phyloP scores from a whole-genome alignment of 139 green algal genomes.

The Chlorella sp. region DNA sequence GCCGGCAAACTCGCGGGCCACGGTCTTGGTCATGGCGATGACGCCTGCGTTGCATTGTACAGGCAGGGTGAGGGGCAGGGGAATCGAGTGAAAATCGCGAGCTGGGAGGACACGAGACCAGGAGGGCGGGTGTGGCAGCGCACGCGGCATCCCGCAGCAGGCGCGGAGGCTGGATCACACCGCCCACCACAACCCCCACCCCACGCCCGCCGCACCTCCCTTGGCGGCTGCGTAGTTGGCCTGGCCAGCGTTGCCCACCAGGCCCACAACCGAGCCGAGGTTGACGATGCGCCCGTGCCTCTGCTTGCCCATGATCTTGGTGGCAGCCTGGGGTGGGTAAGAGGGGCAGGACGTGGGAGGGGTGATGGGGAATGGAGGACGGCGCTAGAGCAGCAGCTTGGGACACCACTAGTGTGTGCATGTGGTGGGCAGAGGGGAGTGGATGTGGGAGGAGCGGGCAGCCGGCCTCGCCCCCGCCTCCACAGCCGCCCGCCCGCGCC shows the following conservation, averaged over 20 bases:
- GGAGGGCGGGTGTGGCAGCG: too few species aligned
- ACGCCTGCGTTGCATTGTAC: conserved; percentile 66
- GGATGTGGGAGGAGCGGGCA: too few species aligned
- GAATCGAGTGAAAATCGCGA: too few species aligned
- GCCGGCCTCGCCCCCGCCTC: too few species aligned
- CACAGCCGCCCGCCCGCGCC: too few species aligned
- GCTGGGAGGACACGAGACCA: too few species aligned
- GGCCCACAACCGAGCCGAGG: conserved; percentile 95
- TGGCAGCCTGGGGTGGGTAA: conserved; percentile 65
- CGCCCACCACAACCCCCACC: too few species aligned
- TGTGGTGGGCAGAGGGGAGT: too few species aligned
- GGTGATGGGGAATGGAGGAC: too few species aligned
- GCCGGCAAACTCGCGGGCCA: conserved; percentile 76
- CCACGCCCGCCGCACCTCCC: conserved; percentile 31
- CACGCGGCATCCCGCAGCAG: background rate
- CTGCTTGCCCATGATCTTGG: conserved; percentile 93
- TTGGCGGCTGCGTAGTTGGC: conserved; percentile 92
- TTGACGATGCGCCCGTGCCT: conserved; percentile 94
- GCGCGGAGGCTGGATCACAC: background rate
- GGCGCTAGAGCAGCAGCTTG: too few species aligned
- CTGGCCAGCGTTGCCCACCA: conserved; percentile 93
- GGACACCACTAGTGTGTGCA: too few species aligned
- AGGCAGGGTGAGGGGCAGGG: background rate
- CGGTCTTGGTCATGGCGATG: conserved; percentile 87
- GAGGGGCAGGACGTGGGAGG: background rate